phyloP scores from a whole-genome alignment of 768 basidiomycete genomes.

The Leccinum sublutescens region DNA sequence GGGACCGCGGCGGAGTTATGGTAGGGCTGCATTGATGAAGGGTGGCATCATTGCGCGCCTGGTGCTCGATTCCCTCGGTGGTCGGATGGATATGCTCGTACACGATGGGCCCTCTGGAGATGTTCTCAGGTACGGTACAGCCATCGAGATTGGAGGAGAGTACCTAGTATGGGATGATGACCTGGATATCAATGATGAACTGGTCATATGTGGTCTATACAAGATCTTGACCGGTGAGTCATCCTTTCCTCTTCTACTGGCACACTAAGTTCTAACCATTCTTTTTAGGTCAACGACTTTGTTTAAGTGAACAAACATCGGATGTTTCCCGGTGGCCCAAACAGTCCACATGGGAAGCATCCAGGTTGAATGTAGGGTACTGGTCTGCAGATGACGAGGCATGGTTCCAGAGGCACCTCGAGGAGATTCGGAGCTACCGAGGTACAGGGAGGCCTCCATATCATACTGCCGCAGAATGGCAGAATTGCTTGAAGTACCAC shows the following conservation, averaged over 20 bases:
- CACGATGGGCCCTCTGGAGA: neutral
- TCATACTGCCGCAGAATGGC: neutral
- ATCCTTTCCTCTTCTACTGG: too few species aligned
- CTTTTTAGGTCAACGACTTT: neutral
- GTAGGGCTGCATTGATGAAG: constrained; percentile 2
- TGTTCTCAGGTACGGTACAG: neutral
- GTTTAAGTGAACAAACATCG: neutral
- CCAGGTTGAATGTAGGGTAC: neutral
- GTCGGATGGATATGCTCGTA: neutral
- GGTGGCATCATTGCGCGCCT: constrained; percentile 3
- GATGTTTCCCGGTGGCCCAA: constrained; percentile 5
- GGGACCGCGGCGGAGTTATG: constrained; percentile 1
- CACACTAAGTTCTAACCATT: too few species aligned
- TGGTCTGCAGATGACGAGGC: neutral
- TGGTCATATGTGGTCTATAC: constrained; percentile 3
- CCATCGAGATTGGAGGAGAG: neutral
- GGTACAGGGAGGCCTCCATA: neutral
- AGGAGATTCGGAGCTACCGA: neutral
- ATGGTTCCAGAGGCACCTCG: constrained; percentile 2
- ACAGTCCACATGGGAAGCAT: neutral
- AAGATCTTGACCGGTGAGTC: constrained; percentile 2
- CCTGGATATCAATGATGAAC: neutral
- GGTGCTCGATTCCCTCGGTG: neutral
- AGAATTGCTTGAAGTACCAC: neutral
- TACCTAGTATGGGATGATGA: constrained; percentile 7